Base-by-base conservation (phyloP, 164 flowering plant species). In the Umbellularia californica region DNA sequence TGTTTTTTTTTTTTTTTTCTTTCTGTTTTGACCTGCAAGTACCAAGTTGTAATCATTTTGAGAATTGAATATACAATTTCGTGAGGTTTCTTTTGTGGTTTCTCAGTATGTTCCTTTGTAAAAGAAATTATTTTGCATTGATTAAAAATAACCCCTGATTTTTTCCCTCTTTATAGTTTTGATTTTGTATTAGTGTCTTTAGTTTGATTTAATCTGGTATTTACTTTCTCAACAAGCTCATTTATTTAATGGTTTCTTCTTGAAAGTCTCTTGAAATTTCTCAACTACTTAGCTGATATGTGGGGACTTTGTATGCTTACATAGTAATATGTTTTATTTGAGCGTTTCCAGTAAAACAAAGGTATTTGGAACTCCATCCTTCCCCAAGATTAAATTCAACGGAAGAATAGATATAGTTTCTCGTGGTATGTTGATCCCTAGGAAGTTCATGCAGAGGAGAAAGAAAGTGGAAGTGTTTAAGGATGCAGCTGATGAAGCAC, bases 371-470 rank as follows among this genome's bases (percentile, higher is more conserved):
- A 75, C 70, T 73, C 74, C 73, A 67, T 50, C 25, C 23, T 41
- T 69, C 73, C 80, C 68, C 30, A 81, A 76, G 35, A 67, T 81
- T 62, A 82, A 79, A 77, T 62, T 78, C 62, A 75, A 68, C 60
- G 75, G 78, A 72, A 84, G 87, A 78, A 58, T 79, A 66, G 77
- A 75, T 70, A 84, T 92, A 23, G 85, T 94, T 55, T 85, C 83
- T 35, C 88, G 78, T 84, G 89, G 97, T 20, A 96, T 96, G 97
- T 81, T 96, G 81, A 82, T 92, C 17, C 98, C 98, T 6, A 85
- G 99, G 74, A 96, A 94, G 86, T 91, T 92, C 76, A 81, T 91
- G 92, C 94, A 85, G 80, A 91, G 76, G 87, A 89, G 88, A 85
- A 91, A 77, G 86, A 89, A 90, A 81, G 75, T 82, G 58, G 95